Percentiles rank a stretch among this genome's conserved stretches.
Evolutionary conservation across 1,139 yeast species (phyloP).

Genomic region (Lodderomyces elongisporus): DNA sequence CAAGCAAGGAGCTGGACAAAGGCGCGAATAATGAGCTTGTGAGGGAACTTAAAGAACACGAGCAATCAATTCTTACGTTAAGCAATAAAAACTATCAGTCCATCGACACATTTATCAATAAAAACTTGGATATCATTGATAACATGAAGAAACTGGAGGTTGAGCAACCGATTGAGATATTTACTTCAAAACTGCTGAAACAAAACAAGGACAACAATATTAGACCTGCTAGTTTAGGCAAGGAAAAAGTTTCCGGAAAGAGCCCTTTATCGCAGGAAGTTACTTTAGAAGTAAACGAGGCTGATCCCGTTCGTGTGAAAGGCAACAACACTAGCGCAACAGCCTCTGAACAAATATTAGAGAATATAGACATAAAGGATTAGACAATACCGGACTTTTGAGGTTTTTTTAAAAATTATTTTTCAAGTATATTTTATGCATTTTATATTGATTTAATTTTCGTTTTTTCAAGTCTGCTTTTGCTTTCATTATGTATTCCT

Average conservation of each 20-base stretch:
- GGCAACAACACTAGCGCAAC: too few relatives aligned
- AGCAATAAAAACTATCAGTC: slow-evolving; percentile 16
- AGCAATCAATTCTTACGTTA: slow-evolving; percentile 17
- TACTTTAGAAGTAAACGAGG: slow-evolving; percentile 7
- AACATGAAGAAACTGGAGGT: slow-evolving; percentile 5
- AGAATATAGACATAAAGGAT: slow-evolving; percentile 9
- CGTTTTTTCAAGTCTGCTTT: too few relatives aligned
- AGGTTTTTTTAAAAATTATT: too few relatives aligned
- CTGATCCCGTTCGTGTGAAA: too few relatives aligned
- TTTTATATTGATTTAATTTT: neutral
- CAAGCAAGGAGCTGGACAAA: slow-evolving; percentile 4
- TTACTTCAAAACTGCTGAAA: neutral
- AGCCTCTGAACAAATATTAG: too few relatives aligned
- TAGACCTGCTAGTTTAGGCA: slow-evolving; percentile 1
- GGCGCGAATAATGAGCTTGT: slow-evolving; percentile 20
- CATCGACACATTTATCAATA: slow-evolving; percentile 26
- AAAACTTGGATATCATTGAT: slow-evolving; percentile 19
- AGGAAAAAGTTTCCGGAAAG: slow-evolving; percentile 4
- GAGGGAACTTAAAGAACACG: slow-evolving; percentile 19
- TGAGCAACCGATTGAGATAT: neutral
- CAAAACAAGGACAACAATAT: too few relatives aligned
- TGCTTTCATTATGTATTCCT: too few relatives aligned
- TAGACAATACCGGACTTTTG: slow-evolving; percentile 1
- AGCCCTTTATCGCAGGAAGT: slow-evolving; percentile 13
- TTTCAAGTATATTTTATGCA: too few relatives aligned